A percentile compares a stretch with the other conserved stretches of the same genome.
phyloP scores from a whole-genome alignment of 768 basidiomycete genomes.

The Lentinula sp. region DNA sequence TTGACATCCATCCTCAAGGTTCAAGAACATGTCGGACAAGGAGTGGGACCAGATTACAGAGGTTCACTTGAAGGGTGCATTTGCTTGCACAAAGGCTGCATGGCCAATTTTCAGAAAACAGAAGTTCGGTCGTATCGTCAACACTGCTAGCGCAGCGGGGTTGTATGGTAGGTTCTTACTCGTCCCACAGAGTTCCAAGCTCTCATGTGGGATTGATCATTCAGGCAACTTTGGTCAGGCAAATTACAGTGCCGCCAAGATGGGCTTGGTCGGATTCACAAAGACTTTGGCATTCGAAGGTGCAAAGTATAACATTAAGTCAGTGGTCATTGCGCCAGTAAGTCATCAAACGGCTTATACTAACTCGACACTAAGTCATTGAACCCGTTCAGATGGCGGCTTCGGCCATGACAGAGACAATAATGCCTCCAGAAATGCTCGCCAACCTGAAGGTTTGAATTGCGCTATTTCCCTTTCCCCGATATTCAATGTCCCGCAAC shows the following conservation, averaged over 20 bases:
- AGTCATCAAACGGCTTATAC: constrained; percentile 16
- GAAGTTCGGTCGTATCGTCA: constrained; percentile 91
- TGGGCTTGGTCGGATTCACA: constrained; percentile 89
- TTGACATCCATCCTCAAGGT: constrained; percentile 33
- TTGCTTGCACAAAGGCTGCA: constrained; percentile 86
- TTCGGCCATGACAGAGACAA: constrained; percentile 90
- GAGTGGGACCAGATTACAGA: constrained; percentile 88
- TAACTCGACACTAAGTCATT: background rate
- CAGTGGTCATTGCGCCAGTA: constrained; percentile 87
- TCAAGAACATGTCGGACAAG: constrained; percentile 96
- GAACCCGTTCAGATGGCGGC: constrained; percentile 69
- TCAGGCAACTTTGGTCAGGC: constrained; percentile 93
- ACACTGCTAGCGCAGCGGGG: constrained; percentile 93
- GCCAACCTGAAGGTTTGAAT: constrained; percentile 68
- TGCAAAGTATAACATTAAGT: constrained; percentile 83
- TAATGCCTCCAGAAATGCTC: constrained; percentile 93
- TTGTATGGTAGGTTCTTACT: constrained; percentile 60
- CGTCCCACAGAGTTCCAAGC: background rate
- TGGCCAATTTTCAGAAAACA: constrained; percentile 96
- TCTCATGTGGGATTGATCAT: background rate
- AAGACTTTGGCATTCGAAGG: constrained; percentile 93
- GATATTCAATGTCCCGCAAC: constrained; percentile 2
- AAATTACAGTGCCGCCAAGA: constrained; percentile 98
- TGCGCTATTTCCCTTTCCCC: background rate
- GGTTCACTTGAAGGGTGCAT: constrained; percentile 94